Percentiles rank a stretch among this genome's conserved stretches.
Conservation (phyloP, 352 stramenopile genomes). For the Phytophthora cajani region DNA sequence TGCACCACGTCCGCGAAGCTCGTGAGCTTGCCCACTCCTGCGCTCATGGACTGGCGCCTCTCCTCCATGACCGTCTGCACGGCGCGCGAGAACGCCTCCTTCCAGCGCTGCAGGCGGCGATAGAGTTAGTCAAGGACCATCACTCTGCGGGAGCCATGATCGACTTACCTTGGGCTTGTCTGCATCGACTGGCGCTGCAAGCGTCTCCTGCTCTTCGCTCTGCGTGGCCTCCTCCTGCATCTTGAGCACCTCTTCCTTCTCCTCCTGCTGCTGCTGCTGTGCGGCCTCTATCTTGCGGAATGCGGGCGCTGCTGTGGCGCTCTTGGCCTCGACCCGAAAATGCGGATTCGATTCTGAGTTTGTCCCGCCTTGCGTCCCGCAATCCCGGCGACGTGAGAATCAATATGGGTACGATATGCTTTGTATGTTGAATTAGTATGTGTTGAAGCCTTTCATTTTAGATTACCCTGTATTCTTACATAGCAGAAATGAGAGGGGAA, state of each 20-base stretch:
- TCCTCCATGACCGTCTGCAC: constrained; percentile 36
- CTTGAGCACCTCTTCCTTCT: not conserved
- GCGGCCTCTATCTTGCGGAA: constrained; percentile 7
- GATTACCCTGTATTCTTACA: no score
- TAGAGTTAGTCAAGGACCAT: constrained; percentile 14
- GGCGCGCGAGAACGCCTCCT: constrained; percentile 25
- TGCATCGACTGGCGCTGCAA: not conserved
- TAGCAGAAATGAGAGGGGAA: not conserved
- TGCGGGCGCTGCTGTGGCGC: not conserved
- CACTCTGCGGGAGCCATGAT: constrained; percentile 11
- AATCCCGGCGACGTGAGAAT: not conserved
- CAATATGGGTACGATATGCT: not conserved
- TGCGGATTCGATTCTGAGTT: not conserved
- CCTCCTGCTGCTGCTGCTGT: not conserved
- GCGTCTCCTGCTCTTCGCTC: not conserved
- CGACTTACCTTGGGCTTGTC: constrained; percentile 26
- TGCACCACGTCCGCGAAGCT: constrained; percentile 54
- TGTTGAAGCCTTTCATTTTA: no score
- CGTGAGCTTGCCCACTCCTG: constrained; percentile 14
- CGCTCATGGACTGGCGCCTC: constrained; percentile 11
- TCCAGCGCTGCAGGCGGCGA: constrained; percentile 33
- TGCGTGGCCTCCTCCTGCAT: constrained; percentile 3
- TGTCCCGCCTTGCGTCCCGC: not conserved
- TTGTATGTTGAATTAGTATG: no score
- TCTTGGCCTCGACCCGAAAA: not conserved